Percentiles rank a stretch among this genome's conserved stretches.
phyloP scores from a whole-genome alignment of 2,329 filamentous ascomycete species.

The Nemania abortiva region DNA sequence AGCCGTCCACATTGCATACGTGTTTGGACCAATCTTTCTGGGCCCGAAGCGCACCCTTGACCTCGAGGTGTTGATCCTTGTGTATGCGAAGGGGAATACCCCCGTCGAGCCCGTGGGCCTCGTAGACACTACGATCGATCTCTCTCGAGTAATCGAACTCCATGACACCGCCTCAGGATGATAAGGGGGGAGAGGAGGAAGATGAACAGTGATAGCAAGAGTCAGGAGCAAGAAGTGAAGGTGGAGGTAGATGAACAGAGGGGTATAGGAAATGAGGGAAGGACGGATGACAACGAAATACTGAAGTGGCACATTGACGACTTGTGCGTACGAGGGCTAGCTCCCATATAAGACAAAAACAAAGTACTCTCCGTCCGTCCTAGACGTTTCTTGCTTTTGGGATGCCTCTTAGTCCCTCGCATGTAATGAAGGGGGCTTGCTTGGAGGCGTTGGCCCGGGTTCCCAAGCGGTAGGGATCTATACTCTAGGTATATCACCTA shows the following conservation, averaged over 20 bases:
- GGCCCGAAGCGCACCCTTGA: constrained; percentile 47
- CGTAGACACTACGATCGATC: constrained; percentile 45
- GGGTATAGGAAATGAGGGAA: neutral
- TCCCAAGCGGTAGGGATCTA: constrained; percentile 20
- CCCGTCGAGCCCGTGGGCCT: constrained; percentile 48
- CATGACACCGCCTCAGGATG: constrained; percentile 33
- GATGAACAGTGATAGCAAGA: neutral
- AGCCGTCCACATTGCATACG: constrained; percentile 47
- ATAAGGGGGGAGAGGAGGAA: neutral
- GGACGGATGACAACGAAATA: neutral
- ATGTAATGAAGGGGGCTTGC: constrained; percentile 22
- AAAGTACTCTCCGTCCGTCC: constrained; percentile 2
- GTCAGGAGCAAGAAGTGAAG: neutral
- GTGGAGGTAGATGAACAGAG: neutral
- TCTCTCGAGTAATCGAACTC: constrained; percentile 49
- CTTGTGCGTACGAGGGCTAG: neutral
- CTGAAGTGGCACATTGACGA: neutral
- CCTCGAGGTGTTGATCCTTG: constrained; percentile 45
- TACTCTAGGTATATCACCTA: neutral
- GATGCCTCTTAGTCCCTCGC: constrained; percentile 13
- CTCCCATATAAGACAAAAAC: constrained; percentile 3
- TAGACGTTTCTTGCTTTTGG: constrained; percentile 35
- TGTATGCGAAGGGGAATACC: constrained; percentile 47
- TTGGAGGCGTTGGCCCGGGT: constrained; percentile 19
- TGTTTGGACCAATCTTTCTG: constrained; percentile 54